Conservation (phyloP, 169 alveolate species). For the Fabrea salina region DNA sequence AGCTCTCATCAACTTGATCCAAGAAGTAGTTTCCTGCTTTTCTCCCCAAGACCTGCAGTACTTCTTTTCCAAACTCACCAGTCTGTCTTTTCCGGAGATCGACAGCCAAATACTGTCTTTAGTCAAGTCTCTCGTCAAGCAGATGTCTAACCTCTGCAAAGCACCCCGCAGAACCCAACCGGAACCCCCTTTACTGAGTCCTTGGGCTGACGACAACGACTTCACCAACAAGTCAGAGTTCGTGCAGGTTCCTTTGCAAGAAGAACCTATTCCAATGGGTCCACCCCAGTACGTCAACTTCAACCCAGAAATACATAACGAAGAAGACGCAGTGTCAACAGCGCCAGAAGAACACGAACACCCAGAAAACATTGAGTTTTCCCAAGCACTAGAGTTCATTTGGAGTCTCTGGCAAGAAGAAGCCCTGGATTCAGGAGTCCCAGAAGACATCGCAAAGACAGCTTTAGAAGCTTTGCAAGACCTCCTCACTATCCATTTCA, state of each 20-base stretch:
- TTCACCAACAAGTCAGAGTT: no score
- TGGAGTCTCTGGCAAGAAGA: slow-evolving; percentile 19
- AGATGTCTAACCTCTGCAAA: not conserved
- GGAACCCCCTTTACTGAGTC: not conserved
- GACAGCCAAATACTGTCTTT: not conserved
- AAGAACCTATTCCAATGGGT: not conserved
- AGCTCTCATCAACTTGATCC: slow-evolving; percentile 1
- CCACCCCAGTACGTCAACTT: not conserved
- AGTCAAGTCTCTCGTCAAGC: not conserved
- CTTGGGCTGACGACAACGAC: not conserved
- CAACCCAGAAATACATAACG: not conserved
- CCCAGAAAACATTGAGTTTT: not conserved
- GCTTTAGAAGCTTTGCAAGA: slow-evolving; percentile 11
- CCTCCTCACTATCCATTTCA: not conserved
- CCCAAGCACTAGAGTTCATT: not conserved
- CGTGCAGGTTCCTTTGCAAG: no score
- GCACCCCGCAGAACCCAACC: not conserved
- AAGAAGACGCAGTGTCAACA: not conserved
- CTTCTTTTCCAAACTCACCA: not conserved
- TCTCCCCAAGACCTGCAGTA: not conserved
- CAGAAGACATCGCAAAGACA: not conserved
- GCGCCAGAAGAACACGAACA: not conserved
- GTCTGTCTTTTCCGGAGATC: not conserved
- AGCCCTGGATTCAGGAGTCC: not conserved
- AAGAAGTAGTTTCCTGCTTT: slow-evolving; percentile 8